Conservation (phyloP, 2,329 filamentous ascomycete species). For the Fusarium lateritium region DNA sequence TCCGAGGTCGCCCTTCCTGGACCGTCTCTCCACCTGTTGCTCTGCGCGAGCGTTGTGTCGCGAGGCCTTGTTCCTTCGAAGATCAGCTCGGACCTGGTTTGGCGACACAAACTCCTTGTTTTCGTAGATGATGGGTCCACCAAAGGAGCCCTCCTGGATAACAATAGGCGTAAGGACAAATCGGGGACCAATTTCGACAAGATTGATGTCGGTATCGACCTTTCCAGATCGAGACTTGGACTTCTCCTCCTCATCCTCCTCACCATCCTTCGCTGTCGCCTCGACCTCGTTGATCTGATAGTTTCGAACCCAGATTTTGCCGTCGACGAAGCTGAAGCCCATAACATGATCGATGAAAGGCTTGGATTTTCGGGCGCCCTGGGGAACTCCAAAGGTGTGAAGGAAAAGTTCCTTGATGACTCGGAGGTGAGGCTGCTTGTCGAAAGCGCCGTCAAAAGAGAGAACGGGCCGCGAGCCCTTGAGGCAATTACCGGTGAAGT, state of each 20-base stretch:
- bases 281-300: slow-evolving; percentile 94
- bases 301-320: slow-evolving; percentile 95
- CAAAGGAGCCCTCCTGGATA: slow-evolving; percentile 94
- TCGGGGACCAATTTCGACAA: slow-evolving; percentile 94
- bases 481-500: slow-evolving; percentile 96
- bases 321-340: slow-evolving; percentile 90
- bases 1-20: slow-evolving; percentile 83
- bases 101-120: slow-evolving; percentile 98
- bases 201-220: slow-evolving; percentile 79
- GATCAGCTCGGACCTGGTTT: slow-evolving; percentile 90
- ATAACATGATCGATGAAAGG: slow-evolving; percentile 97
- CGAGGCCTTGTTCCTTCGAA: slow-evolving; percentile 81
- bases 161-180: slow-evolving; percentile 95
- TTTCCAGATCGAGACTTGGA: slow-evolving; percentile 54
- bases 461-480: slow-evolving; percentile 93
- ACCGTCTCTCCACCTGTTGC: slow-evolving; percentile 77
- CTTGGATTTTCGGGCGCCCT: slow-evolving; percentile 89
- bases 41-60: slow-evolving; percentile 85
- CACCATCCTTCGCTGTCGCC: slow-evolving; percentile 60
- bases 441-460: slow-evolving; percentile 91
- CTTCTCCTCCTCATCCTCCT: slow-evolving; percentile 63
- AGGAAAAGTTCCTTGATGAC: slow-evolving; percentile 92
- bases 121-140: slow-evolving; percentile 96
- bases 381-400: slow-evolving; percentile 93
- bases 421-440: slow-evolving; percentile 82